Evolutionary conservation across 805 yeast genomes (phyloP).

Genomic region (baker's yeast (Saccharomyces cerevisiae)): DNA sequence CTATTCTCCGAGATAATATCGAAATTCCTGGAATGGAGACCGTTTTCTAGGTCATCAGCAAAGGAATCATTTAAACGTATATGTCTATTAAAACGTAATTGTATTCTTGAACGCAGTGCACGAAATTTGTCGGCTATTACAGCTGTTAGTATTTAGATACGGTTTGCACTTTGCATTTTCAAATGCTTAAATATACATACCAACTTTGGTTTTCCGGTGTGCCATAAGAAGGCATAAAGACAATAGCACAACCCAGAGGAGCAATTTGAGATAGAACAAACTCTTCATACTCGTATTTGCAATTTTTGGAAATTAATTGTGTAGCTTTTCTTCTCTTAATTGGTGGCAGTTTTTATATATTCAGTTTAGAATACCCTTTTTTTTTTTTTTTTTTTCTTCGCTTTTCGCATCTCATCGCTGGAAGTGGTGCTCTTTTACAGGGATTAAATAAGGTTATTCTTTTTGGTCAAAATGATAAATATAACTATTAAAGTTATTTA

Average conservation of each 20-base stretch:
- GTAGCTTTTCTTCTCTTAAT: not conserved
- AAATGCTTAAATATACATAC: not conserved
- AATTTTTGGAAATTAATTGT: not conserved
- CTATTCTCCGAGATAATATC: conserved; percentile 41
- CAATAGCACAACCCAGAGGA: not conserved
- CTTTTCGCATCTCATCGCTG: not conserved
- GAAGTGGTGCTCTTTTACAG: not conserved
- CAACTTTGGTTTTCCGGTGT: not conserved
- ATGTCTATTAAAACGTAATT: conserved; percentile 22
- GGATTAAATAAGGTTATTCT: not conserved
- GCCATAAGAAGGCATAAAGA: not conserved
- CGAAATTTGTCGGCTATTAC: conserved; percentile 8
- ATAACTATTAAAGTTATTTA: not conserved
- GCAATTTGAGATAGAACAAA: not conserved
- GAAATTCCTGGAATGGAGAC: conserved; percentile 52
- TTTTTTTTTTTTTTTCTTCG: not conserved
- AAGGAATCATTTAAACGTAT: conserved; percentile 28
- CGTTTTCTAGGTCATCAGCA: conserved; percentile 45
- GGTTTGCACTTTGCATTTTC: not conserved
- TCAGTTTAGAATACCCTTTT: not conserved
- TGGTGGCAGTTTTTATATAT: not conserved
- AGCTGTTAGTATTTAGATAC: not conserved
- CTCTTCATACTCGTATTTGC: not conserved
- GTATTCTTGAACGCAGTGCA: conserved; percentile 13
- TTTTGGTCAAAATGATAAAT: not conserved